Percentiles rank a stretch among this genome's conserved stretches.
Conservation (phyloP, 192 early-diverging fungal species). For the Tieghemiomyces parasiticus region DNA sequence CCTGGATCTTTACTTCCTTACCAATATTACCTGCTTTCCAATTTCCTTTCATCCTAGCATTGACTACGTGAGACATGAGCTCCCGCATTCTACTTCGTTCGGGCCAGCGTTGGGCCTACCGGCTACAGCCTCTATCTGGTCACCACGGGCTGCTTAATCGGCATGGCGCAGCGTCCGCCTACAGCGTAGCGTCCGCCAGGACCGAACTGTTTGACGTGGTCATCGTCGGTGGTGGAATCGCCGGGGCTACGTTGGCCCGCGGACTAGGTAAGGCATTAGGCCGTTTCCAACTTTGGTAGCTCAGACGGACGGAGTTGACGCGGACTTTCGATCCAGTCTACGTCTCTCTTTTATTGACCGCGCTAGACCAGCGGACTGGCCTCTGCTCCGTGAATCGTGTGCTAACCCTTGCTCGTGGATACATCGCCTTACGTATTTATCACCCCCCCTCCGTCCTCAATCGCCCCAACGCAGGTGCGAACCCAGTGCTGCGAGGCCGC, state of each 20-base stretch:
- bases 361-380: not conserved
- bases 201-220: constrained; percentile 58
- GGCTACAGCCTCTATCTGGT: too few species aligned
- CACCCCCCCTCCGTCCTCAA: not conserved
- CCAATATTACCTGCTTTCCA: too few species aligned
- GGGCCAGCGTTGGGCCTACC: too few species aligned
- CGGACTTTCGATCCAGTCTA: not conserved
- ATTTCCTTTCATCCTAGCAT: too few species aligned
- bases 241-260: constrained; percentile 73
- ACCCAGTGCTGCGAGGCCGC: constrained; percentile 14
- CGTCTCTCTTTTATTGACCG: not conserved
- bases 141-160: too few species aligned
- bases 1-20: too few species aligned
- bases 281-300: not conserved
- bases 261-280: constrained; percentile 38
- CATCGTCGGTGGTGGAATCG: constrained; percentile 82
- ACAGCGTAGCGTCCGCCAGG: too few species aligned
- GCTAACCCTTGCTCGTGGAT: not conserved
- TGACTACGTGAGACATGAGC: too few species aligned
- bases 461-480: constrained; percentile 11
- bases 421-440: not conserved
- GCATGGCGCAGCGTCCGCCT: too few species aligned
- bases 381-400: not conserved
- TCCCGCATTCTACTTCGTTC: too few species aligned
- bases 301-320: constrained; percentile 1